Conservation (phyloP, 129 eudicot species). For the Escallonia rubra region DNA sequence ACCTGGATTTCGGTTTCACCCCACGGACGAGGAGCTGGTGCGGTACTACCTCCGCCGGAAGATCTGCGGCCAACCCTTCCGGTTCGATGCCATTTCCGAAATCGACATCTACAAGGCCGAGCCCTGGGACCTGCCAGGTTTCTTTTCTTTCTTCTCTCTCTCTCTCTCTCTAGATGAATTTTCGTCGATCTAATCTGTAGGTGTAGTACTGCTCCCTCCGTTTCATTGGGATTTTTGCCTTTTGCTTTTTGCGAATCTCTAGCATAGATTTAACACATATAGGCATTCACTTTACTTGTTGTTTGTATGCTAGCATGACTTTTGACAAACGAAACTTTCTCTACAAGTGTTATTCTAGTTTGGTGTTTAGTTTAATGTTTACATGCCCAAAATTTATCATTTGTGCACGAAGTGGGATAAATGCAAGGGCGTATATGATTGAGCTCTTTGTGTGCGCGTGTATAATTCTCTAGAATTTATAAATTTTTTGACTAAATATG, state of each 20-base stretch:
- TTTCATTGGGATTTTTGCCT: not conserved
- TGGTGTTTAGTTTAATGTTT: no score
- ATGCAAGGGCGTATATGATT: no score
- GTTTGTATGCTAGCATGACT: not conserved
- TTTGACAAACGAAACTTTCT: not conserved
- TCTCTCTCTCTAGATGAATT: not conserved
- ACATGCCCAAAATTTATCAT: no score
- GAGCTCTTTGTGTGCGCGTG: no score
- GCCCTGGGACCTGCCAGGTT: constrained; percentile 95
- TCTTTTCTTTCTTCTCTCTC: not conserved
- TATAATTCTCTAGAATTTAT: no score
- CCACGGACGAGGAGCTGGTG: constrained; percentile 87
- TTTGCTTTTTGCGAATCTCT: not conserved
- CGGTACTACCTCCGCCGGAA: constrained; percentile 73
- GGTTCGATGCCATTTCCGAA: constrained; percentile 64
- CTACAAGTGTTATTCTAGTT: no score
- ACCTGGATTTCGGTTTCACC: constrained; percentile 88
- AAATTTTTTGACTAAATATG: no score
- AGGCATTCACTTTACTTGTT: not conserved
- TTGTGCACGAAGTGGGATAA: no score
- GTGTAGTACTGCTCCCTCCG: no score
- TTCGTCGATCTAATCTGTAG: not conserved
- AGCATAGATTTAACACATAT: not conserved
- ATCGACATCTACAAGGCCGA: constrained; percentile 84
- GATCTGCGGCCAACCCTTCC: constrained; percentile 57